Conservation (phyloP, 192 early-diverging fungal genomes). For the Rhizophlyctis rosea region DNA sequence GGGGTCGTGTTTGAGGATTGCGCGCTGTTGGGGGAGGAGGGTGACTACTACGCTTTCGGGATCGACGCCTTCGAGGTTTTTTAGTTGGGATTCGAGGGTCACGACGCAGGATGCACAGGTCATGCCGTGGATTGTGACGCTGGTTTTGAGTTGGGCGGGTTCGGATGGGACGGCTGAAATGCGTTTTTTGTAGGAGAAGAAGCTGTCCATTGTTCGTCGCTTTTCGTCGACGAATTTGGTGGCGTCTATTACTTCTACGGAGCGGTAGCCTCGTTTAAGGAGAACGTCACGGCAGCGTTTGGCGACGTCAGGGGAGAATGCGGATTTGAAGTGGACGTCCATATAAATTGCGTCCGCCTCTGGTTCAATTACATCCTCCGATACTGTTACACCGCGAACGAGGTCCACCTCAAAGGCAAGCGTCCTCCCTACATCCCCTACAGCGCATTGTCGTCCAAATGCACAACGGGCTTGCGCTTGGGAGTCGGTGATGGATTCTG, state of each 20-base stretch:
- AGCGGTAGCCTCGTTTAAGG: not conserved
- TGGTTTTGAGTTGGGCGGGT: conserved; percentile 23
- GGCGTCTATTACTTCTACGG: conserved; percentile 9
- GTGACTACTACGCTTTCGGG: conserved; percentile 59
- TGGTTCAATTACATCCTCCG: not conserved
- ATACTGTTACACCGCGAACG: conserved; percentile 8
- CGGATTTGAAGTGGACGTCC: not conserved
- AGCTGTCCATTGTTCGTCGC: not conserved
- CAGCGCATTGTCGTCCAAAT: not conserved
- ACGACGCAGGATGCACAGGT: conserved; percentile 84
- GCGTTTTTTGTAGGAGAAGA: not conserved
- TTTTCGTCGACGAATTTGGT: not conserved
- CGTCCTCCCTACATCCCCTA: not conserved
- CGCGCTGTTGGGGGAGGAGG: conserved; percentile 62
- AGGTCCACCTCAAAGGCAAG: conserved; percentile 5
- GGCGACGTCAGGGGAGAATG: not conserved
- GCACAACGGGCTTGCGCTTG: not conserved
- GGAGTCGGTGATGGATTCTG: not conserved
- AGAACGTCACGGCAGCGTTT: not conserved
- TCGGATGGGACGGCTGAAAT: not conserved
- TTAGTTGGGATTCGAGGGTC: conserved; percentile 58
- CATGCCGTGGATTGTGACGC: conserved; percentile 71
- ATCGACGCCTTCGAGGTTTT: conserved; percentile 48
- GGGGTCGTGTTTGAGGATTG: conserved; percentile 47
- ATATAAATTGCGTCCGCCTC: conserved; percentile 3